Evolutionary conservation across 768 basidiomycete genomes (phyloP).

Genomic region (Termitomyces heimii): DNA sequence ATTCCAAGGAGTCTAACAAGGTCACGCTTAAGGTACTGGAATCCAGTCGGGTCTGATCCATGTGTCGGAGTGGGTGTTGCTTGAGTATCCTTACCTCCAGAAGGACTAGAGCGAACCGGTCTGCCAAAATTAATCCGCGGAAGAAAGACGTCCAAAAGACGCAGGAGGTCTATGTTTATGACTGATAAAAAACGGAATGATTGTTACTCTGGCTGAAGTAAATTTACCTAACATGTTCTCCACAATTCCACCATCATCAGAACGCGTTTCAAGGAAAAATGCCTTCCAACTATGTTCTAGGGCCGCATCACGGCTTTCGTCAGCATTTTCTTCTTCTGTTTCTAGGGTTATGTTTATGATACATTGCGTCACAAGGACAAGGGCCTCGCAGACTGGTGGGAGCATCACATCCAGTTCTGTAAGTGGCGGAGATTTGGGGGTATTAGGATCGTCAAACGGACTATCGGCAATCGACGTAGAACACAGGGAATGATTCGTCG

Average conservation of each 20-base stretch:
- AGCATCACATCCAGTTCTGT: slow-evolving; percentile 61
- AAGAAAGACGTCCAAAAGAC: slow-evolving; percentile 72
- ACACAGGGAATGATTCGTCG: slow-evolving; percentile 7
- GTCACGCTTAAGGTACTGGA: slow-evolving; percentile 83
- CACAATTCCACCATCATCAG: slow-evolving; percentile 39
- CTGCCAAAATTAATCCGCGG: slow-evolving; percentile 82
- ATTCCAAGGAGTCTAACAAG: slow-evolving; percentile 85
- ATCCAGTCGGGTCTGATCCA: slow-evolving; percentile 47
- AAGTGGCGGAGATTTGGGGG: slow-evolving; percentile 6
- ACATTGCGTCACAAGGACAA: slow-evolving; percentile 75
- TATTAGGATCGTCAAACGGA: not conserved
- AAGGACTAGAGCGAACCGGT: slow-evolving; percentile 30
- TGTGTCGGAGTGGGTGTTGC: slow-evolving; percentile 17
- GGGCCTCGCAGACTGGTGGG: slow-evolving; percentile 74
- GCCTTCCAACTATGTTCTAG: slow-evolving; percentile 27
- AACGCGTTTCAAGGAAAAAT: slow-evolving; percentile 39
- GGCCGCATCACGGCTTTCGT: slow-evolving; percentile 13
- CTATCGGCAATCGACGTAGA: not conserved
- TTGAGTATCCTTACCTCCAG: slow-evolving; percentile 15
- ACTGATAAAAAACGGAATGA: slow-evolving; percentile 7
- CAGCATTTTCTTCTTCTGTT: slow-evolving; percentile 30
- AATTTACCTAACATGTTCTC: slow-evolving; percentile 52
- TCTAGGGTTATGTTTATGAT: slow-evolving; percentile 59
- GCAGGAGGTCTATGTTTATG: slow-evolving; percentile 54
- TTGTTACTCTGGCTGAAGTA: not conserved